phyloP scores from a whole-genome alignment of 2,329 filamentous ascomycete species.

The Arthrocladium fulminans region DNA sequence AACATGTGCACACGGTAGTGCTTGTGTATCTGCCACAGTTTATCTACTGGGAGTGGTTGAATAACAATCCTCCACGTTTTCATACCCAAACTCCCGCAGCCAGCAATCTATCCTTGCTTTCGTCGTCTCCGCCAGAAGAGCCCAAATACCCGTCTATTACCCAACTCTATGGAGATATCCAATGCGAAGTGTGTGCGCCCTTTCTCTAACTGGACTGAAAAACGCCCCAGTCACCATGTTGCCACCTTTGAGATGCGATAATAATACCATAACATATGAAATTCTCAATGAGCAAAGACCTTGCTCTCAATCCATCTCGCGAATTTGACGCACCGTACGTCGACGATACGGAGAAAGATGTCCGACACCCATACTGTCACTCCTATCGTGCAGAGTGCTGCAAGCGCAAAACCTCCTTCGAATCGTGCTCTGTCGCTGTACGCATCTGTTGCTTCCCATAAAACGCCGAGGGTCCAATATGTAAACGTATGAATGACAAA shows the following conservation, averaged over 20 bases:
- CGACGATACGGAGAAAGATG: constrained; percentile 50
- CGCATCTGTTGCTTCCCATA: constrained; percentile 32
- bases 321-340: constrained; percentile 44
- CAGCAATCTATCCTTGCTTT: no score
- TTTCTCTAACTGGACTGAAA: no score
- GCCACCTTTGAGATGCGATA: not conserved
- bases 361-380: constrained; percentile 48
- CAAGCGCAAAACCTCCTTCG: constrained; percentile 32
- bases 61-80: no score
- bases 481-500: constrained; percentile 36
- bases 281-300: constrained; percentile 10
- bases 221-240: not conserved
- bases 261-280: not conserved
- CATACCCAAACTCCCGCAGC: no score
- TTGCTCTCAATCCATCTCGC: constrained; percentile 41
- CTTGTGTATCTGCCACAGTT: no score
- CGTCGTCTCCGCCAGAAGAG: no score
- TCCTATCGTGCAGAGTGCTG: constrained; percentile 32
- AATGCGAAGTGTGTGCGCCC: no score
- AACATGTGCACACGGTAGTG: no score
- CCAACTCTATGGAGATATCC: no score
- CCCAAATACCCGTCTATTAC: no score
- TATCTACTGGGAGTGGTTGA: no score
- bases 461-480: constrained; percentile 34
- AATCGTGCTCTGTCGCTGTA: constrained; percentile 13